Evolutionary conservation across 148 eudicot genomes (phyloP).

Genomic region (Nepenthes gracilis): DNA sequence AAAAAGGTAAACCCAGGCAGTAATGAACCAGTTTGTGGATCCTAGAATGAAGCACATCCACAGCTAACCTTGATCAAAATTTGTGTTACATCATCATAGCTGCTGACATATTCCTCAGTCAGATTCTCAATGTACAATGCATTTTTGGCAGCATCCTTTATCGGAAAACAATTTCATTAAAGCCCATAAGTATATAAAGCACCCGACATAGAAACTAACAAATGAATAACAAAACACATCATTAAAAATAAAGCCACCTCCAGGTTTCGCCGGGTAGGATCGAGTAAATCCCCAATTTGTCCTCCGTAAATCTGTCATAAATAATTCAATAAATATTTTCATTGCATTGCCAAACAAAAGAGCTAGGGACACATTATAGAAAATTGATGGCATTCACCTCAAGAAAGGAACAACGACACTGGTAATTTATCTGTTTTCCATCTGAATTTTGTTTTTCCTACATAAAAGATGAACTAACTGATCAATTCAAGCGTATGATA

Average conservation of each 20-base stretch:
- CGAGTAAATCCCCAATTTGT: conserved; percentile 82
- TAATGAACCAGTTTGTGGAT: background rate
- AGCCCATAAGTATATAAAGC: conserved; percentile 2
- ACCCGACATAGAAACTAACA: background rate
- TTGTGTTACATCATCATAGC: conserved; percentile 83
- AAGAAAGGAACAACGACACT: conserved; percentile 92
- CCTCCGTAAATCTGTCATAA: conserved; percentile 63
- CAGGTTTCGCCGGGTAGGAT: conserved; percentile 69
- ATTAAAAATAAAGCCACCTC: conserved; percentile 33
- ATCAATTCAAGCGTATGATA: background rate
- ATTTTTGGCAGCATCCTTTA: conserved; percentile 74
- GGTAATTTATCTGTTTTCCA: conserved; percentile 64
- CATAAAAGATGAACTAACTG: conserved; percentile 1
- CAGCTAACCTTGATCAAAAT: conserved; percentile 61
- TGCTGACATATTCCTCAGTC: conserved; percentile 85
- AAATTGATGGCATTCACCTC: conserved; percentile 45
- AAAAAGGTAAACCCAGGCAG: background rate
- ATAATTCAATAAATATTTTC: background rate
- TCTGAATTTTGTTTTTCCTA: conserved; percentile 55
- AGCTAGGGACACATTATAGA: background rate
- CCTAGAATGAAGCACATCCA: background rate
- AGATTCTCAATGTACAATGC: conserved; percentile 80
- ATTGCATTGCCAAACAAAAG: background rate
- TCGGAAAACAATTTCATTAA: conserved; percentile 28
- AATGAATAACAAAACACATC: conserved; percentile 1